Evolutionary conservation across 768 basidiomycete genomes (phyloP).

Genomic region (Kwoniella europaea): DNA sequence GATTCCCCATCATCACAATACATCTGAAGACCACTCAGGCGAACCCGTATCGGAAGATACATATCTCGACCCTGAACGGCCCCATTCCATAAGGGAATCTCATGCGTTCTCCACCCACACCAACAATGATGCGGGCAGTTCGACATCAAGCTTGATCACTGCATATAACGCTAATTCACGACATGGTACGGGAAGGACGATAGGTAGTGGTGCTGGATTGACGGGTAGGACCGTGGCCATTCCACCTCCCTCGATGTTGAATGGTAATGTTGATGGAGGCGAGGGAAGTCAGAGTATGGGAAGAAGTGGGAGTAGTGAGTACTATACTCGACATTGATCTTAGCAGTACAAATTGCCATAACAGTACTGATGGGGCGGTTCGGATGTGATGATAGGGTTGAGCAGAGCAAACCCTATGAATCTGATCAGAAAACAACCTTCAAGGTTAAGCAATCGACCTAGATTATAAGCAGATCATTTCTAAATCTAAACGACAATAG

Average conservation of each 20-base stretch:
- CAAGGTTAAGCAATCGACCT: constrained; percentile 6
- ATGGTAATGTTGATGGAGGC: background rate
- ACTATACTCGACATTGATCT: background rate
- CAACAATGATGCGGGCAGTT: background rate
- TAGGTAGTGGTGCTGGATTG: constrained; percentile 24
- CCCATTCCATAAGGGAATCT: constrained; percentile 1
- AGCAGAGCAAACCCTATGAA: constrained; percentile 22
- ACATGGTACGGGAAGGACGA: constrained; percentile 1
- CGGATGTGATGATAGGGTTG: constrained; percentile 7
- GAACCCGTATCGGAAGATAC: constrained; percentile 19
- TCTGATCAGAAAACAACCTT: constrained; percentile 16
- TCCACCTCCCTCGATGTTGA: background rate
- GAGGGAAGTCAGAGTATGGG: background rate
- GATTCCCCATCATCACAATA: background rate
- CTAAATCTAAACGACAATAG: background rate
- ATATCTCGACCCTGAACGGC: constrained; percentile 8
- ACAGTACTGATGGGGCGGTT: background rate
- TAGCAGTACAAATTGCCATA: no score
- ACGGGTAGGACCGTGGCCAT: constrained; percentile 18
- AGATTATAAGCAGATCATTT: background rate
- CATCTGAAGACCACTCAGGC: background rate
- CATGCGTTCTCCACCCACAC: background rate
- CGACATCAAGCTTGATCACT: constrained; percentile 16
- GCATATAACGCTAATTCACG: background rate
- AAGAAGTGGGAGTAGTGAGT: constrained; percentile 10